Evolutionary conservation across 352 stramenopile genomes (phyloP).

Genomic region (Phytophthora macrochlamydospora): DNA sequence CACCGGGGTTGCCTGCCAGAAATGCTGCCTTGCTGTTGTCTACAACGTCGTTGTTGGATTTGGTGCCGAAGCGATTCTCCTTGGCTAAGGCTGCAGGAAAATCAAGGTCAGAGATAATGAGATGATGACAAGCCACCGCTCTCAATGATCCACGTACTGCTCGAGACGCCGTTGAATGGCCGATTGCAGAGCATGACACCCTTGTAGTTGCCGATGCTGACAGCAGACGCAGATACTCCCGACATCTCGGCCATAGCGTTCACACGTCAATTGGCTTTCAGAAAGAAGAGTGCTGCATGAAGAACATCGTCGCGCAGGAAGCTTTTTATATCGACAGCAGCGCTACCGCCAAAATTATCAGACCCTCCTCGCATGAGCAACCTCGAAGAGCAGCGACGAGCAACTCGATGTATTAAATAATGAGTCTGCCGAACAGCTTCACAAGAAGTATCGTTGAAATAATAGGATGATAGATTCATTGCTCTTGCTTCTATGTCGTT

Average conservation of each 20-base stretch:
- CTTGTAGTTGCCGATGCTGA: constrained; percentile 95
- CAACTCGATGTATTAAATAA: not conserved
- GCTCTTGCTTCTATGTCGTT: constrained; percentile 45
- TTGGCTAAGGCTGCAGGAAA: constrained; percentile 56
- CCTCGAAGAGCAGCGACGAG: too few relatives aligned
- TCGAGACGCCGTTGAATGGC: constrained; percentile 90
- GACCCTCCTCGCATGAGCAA: not conserved
- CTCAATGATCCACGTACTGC: constrained; percentile 43
- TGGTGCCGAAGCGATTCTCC: constrained; percentile 39
- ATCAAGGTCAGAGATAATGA: not conserved
- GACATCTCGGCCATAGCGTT: constrained; percentile 38
- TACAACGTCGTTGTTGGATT: constrained; percentile 43
- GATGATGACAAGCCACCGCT: constrained; percentile 5
- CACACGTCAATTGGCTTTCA: not conserved
- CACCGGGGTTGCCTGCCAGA: constrained; percentile 65
- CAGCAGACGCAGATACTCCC: constrained; percentile 42
- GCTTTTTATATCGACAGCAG: constrained; percentile 17
- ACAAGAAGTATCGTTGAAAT: constrained; percentile 12
- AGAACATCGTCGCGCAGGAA: not conserved
- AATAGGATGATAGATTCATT: constrained; percentile 27
- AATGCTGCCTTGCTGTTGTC: constrained; percentile 76
- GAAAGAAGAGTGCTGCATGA: too few relatives aligned
- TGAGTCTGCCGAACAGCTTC: too few relatives aligned
- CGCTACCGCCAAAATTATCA: not conserved
- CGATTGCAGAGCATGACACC: constrained; percentile 96